A percentile compares a stretch with the other conserved stretches of the same genome.
Evolutionary conservation across 805 yeast genomes (phyloP).

Genomic region (Candida namnaoensis): DNA sequence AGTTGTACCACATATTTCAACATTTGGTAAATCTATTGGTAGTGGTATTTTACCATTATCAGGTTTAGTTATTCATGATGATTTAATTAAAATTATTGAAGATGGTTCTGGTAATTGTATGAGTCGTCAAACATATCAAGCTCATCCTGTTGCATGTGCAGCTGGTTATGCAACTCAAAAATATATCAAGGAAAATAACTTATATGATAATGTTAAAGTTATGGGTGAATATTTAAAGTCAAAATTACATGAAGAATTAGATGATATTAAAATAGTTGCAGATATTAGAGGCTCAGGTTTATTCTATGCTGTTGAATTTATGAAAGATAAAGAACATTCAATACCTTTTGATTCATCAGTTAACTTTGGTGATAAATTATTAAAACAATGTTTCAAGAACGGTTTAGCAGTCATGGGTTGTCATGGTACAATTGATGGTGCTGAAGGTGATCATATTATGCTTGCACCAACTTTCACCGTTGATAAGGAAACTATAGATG

Average conservation of each 20-base stretch:
- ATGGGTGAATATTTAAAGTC: conserved; percentile 29
- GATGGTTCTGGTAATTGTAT: conserved; percentile 30
- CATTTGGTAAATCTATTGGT: conserved; percentile 41
- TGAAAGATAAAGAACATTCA: conserved; percentile 41
- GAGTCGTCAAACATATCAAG: conserved; percentile 44
- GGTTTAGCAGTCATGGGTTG: conserved; percentile 41
- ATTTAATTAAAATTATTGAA: conserved; percentile 27
- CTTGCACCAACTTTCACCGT: conserved; percentile 38
- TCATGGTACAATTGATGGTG: conserved; percentile 31
- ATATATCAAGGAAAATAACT: conserved; percentile 23
- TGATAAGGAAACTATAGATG: no score
- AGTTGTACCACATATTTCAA: conserved; percentile 37
- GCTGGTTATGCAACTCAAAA: conserved; percentile 38
- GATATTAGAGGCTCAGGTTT: conserved; percentile 59
- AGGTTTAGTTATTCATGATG: conserved; percentile 32
- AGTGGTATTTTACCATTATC: conserved; percentile 42
- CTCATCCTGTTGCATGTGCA: conserved; percentile 36
- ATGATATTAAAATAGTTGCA: conserved; percentile 22
- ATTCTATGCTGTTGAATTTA: conserved; percentile 51
- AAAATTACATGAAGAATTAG: conserved; percentile 22
- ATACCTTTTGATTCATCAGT: conserved; percentile 30
- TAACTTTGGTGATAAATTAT: conserved; percentile 17
- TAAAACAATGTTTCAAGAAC: conserved; percentile 24
- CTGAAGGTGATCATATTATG: conserved; percentile 33
- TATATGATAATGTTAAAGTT: conserved; percentile 33